Conservation (phyloP, 495 filamentous ascomycete species). For the Amphirosellinia nigrospora region DNA sequence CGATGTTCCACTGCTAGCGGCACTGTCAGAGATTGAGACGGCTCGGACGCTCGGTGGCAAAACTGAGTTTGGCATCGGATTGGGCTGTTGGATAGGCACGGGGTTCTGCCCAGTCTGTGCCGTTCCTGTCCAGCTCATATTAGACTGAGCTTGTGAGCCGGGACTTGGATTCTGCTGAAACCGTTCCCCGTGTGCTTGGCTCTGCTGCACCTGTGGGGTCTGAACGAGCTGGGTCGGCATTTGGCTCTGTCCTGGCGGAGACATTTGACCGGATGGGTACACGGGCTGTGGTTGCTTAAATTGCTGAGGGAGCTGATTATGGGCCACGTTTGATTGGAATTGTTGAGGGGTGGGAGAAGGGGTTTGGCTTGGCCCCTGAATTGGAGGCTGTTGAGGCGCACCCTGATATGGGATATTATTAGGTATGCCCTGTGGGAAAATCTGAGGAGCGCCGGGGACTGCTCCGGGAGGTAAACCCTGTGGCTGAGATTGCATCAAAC, state of each 20-base stretch:
- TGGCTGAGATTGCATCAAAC: conserved; percentile 19
- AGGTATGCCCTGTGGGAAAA: conserved; percentile 14
- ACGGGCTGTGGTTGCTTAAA: not conserved
- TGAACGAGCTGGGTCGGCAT: not conserved
- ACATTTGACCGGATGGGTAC: not conserved
- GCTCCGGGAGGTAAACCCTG: conserved; percentile 19
- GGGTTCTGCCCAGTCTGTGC: conserved; percentile 7
- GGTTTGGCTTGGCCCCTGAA: not conserved
- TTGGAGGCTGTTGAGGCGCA: conserved; percentile 1
- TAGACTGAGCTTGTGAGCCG: not conserved
- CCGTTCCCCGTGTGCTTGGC: not conserved
- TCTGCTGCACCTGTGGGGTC: not conserved
- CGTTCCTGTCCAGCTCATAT: not conserved
- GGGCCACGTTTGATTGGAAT: not conserved
- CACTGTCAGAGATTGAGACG: not conserved
- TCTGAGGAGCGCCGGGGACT: conserved; percentile 15
- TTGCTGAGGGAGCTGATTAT: conserved; percentile 9
- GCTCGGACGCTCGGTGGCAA: conserved; percentile 15
- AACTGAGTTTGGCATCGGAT: conserved; percentile 5
- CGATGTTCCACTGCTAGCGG: conserved; percentile 10
- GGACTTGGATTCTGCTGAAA: not conserved
- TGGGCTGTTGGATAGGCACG: not conserved
- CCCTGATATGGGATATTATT: conserved; percentile 24
- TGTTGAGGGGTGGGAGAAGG: conserved; percentile 2
- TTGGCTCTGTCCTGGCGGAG: not conserved